phyloP scores from a whole-genome alignment of 805 yeast genomes.

The Starmerella cellae region DNA sequence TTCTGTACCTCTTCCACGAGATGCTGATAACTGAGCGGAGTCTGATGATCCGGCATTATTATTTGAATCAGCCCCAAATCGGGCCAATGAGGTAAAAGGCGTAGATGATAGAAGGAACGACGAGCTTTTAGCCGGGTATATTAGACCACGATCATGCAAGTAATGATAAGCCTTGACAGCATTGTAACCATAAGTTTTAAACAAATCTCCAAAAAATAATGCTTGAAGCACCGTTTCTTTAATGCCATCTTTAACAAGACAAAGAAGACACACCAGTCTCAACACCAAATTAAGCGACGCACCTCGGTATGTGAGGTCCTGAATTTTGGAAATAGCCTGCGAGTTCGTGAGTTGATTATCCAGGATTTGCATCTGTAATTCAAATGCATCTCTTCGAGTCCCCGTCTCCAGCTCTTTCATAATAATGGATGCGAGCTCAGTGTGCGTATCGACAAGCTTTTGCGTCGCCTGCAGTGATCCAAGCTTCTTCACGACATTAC shows the following conservation, averaged over 20 bases:
- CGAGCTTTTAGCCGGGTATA: slow-evolving; percentile 27
- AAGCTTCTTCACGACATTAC: slow-evolving; percentile 55
- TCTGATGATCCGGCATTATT: background rate
- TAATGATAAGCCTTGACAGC: slow-evolving; percentile 37
- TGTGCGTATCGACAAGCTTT: slow-evolving; percentile 56
- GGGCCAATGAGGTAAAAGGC: slow-evolving; percentile 18
- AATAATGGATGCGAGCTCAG: slow-evolving; percentile 55
- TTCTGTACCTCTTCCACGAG: background rate
- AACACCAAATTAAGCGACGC: slow-evolving; percentile 35
- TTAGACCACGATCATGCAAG: slow-evolving; percentile 37
- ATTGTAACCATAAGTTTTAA: slow-evolving; percentile 53
- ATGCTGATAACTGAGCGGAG: background rate
- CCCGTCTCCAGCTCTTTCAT: slow-evolving; percentile 35
- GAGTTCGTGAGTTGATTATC: slow-evolving; percentile 35
- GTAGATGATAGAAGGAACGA: slow-evolving; percentile 23
- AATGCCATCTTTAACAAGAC: slow-evolving; percentile 56
- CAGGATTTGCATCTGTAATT: slow-evolving; percentile 46
- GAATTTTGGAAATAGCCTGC: slow-evolving; percentile 31
- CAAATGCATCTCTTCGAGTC: slow-evolving; percentile 22
- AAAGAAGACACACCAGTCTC: slow-evolving; percentile 43
- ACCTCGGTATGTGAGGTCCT: slow-evolving; percentile 39
- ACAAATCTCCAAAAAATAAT: slow-evolving; percentile 33
- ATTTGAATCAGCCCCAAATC: slow-evolving; percentile 1
- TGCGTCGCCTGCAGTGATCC: slow-evolving; percentile 56
- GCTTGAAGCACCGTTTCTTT: slow-evolving; percentile 43